A percentile compares a stretch with the other conserved stretches of the same genome.
Evolutionary conservation across 2,329 filamentous ascomycete genomes (phyloP).

Genomic region (Xylaria digitata): DNA sequence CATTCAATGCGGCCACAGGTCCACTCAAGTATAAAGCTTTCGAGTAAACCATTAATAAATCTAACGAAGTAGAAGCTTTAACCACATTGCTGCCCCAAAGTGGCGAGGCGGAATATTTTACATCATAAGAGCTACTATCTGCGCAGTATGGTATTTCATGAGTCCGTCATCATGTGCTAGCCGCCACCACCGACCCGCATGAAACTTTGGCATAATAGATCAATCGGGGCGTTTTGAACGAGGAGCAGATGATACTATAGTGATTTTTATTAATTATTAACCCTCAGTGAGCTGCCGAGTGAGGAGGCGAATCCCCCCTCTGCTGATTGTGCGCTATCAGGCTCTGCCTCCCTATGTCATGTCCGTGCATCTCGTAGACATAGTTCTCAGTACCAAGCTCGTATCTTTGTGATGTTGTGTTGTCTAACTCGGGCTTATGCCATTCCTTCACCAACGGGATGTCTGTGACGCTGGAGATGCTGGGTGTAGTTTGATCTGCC

Average conservation of each 20-base stretch:
- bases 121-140: too few relatives aligned
- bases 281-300: neutral
- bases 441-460: neutral
- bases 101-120: neutral
- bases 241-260: neutral
- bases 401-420: conserved; percentile 7
- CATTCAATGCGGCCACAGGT: too few relatives aligned
- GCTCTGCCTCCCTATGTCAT: neutral
- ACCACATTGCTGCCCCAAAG: neutral
- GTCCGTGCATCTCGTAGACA: conserved; percentile 22
- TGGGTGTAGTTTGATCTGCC: neutral
- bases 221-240: neutral
- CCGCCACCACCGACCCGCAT: too few relatives aligned
- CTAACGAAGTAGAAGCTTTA: too few relatives aligned
- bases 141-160: too few relatives aligned
- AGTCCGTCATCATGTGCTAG: too few relatives aligned
- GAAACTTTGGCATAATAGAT: neutral
- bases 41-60: too few relatives aligned
- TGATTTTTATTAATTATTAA: conserved; percentile 10
- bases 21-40: too few relatives aligned
- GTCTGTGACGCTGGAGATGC: neutral
- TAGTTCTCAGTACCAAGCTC: conserved; percentile 20
- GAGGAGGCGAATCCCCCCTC: neutral
- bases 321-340: too few relatives aligned
- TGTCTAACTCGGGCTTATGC: conserved; percentile 24